Conservation (phyloP, 139 green algal species). For the Closterium sp. region DNA sequence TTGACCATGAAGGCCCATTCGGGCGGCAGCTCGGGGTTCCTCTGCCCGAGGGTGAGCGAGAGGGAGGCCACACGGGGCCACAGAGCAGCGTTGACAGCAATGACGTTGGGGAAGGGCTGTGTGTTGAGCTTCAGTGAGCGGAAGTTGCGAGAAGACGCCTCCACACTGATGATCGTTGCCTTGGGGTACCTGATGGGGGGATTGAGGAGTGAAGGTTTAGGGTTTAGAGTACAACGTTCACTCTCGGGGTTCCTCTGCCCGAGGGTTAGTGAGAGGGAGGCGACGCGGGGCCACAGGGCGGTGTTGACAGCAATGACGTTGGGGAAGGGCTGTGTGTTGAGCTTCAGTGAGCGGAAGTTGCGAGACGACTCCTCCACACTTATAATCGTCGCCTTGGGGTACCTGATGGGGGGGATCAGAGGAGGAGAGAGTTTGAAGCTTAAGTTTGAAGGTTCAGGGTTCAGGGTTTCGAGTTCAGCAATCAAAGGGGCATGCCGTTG, state of each 20-base stretch:
- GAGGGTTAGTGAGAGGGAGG: background rate
- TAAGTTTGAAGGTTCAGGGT: too few species aligned
- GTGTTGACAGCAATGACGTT: slow-evolving; percentile 30
- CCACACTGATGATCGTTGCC: slow-evolving; percentile 30
- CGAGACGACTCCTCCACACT: slow-evolving; percentile 3
- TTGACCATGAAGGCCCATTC: slow-evolving; percentile 32
- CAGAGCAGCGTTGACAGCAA: slow-evolving; percentile 32
- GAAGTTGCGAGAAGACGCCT: slow-evolving; percentile 22
- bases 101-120: slow-evolving; percentile 25
- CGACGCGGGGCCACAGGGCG: slow-evolving; percentile 7
- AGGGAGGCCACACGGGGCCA: slow-evolving; percentile 21
- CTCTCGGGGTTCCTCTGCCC: slow-evolving; percentile 5
- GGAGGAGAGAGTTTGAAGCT: too few species aligned
- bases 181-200: slow-evolving; percentile 28
- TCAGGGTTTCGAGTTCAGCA: too few species aligned
- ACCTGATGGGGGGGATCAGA: slow-evolving; percentile 18
- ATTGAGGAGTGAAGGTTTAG: too few species aligned
- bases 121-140: slow-evolving; percentile 27
- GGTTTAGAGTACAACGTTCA: too few species aligned
- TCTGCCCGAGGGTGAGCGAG: background rate
- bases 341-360: slow-evolving; percentile 27
- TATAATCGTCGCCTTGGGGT: slow-evolving; percentile 27
- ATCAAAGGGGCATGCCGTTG: background rate
- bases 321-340: slow-evolving; percentile 19
- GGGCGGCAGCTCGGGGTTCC: slow-evolving; percentile 14